Evolutionary conservation across 805 yeast species (phyloP).

Genomic region (Ogataea henricii): DNA sequence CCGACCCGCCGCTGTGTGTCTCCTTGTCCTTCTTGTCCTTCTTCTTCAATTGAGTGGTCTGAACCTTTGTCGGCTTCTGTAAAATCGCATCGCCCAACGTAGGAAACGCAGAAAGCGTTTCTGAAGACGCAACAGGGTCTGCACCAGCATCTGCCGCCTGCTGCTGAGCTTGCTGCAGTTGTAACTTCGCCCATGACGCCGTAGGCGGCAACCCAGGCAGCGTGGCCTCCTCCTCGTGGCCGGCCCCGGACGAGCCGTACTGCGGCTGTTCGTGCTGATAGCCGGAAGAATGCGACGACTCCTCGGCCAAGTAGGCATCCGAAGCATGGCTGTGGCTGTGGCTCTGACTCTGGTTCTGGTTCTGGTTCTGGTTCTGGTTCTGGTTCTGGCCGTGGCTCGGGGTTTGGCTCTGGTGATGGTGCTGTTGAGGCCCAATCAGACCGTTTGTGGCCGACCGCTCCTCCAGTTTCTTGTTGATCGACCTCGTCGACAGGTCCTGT

Average conservation of each 20-base stretch:
- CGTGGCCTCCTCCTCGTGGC: constrained; percentile 19
- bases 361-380: constrained; percentile 4
- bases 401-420: neutral
- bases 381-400: constrained; percentile 4
- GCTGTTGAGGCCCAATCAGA: constrained; percentile 33
- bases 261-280: too few relatives aligned
- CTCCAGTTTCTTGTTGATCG: constrained; percentile 55
- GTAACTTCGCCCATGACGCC: constrained; percentile 61
- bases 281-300: too few relatives aligned
- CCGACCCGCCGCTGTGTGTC: constrained; percentile 14
- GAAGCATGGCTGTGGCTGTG: neutral
- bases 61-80: constrained; percentile 21
- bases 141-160: constrained; percentile 12
- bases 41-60: constrained; percentile 23
- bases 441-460: constrained; percentile 39
- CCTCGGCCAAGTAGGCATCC: too few relatives aligned
- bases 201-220: constrained; percentile 59
- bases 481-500: constrained; percentile 80
- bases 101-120: constrained; percentile 33
- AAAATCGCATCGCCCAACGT: constrained; percentile 29
- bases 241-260: constrained; percentile 4
- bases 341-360: neutral
- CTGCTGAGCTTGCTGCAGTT: constrained; percentile 32
- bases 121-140: constrained; percentile 12
- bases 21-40: constrained; percentile 33